Percentiles rank a stretch among this genome's conserved stretches.
phyloP scores from a whole-genome alignment of 345 rosid species.

The Brassica cretica region DNA sequence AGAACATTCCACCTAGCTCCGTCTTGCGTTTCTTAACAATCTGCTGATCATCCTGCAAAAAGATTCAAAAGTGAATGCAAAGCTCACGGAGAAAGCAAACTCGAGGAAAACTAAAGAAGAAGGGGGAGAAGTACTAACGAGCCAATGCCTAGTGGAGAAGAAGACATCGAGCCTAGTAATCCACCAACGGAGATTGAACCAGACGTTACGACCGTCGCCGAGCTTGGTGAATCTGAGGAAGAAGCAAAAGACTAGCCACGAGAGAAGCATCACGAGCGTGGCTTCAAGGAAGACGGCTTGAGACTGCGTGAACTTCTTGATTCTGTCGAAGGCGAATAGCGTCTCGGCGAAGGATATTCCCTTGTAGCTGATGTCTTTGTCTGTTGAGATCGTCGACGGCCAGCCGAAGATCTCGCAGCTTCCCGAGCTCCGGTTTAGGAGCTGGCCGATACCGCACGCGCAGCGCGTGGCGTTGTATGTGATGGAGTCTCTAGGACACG shows the following conservation, averaged over 20 bases:
- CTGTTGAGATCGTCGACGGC: slow-evolving; percentile 46
- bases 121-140: slow-evolving; percentile 48
- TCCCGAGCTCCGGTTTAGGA: slow-evolving; percentile 48
- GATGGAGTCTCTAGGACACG: slow-evolving; percentile 63
- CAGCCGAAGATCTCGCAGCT: slow-evolving; percentile 52
- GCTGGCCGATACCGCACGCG: slow-evolving; percentile 72
- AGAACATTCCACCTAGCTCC: slow-evolving; percentile 88
- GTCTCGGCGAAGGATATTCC: slow-evolving; percentile 57
- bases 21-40: slow-evolving; percentile 84
- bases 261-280: slow-evolving; percentile 62
- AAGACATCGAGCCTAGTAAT: slow-evolving; percentile 82
- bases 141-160: slow-evolving; percentile 96
- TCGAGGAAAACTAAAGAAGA: neutral
- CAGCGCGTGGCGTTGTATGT: slow-evolving; percentile 69
- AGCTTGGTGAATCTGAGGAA: slow-evolving; percentile 71
- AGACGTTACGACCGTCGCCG: slow-evolving; percentile 63
- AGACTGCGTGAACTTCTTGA: slow-evolving; percentile 79
- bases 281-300: slow-evolving; percentile 96
- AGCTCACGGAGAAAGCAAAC: neutral
- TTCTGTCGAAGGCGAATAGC: slow-evolving; percentile 68
- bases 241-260: slow-evolving; percentile 75
- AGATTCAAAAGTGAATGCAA: neutral
- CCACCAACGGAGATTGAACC: slow-evolving; percentile 95
- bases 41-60: slow-evolving; percentile 75
- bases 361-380: slow-evolving; percentile 51